phyloP scores from a whole-genome alignment of 495 filamentous ascomycete species.

The Hypomontagnella monticulosa region DNA sequence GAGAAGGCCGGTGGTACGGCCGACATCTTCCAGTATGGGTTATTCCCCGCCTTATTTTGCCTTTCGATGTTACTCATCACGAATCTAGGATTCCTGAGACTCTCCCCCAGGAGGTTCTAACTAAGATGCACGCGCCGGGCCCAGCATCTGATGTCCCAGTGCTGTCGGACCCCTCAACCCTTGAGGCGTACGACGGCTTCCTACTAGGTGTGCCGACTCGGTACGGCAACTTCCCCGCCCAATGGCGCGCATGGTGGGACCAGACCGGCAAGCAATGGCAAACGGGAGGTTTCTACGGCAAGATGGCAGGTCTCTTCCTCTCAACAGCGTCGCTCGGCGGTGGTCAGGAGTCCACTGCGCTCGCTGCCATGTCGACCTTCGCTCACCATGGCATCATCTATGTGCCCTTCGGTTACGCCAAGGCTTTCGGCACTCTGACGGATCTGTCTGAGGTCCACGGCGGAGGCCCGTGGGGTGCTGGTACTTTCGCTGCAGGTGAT shows the following conservation, averaged over 20 bases:
- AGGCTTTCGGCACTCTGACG: conserved; percentile 71
- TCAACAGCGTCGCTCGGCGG: conserved; percentile 83
- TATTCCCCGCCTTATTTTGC: neutral
- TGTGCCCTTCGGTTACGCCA: conserved; percentile 92
- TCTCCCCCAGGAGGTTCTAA: conserved; percentile 80
- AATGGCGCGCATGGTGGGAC: conserved; percentile 94
- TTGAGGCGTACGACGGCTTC: conserved; percentile 88
- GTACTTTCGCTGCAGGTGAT: conserved; percentile 83
- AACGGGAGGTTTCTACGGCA: conserved; percentile 81
- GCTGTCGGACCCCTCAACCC: conserved; percentile 66
- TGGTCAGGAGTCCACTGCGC: conserved; percentile 89
- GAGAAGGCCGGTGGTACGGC: conserved; percentile 83
- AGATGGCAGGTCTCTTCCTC: conserved; percentile 93
- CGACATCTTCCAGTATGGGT: conserved; percentile 82
- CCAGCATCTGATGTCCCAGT: conserved; percentile 74
- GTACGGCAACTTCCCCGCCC: conserved; percentile 97
- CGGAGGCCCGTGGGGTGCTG: conserved; percentile 92
- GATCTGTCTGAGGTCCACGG: conserved; percentile 82
- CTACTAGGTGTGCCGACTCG: conserved; percentile 97
- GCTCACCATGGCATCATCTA: conserved; percentile 95
- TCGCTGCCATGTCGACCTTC: conserved; percentile 86
- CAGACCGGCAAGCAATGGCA: conserved; percentile 78
- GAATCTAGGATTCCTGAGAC: conserved; percentile 79
- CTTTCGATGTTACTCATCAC: conserved; percentile 8
- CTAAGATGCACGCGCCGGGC: conserved; percentile 84